Base-by-base conservation (phyloP, 176 grass and related monocot genomes). In the Musa schizocarpa region DNA sequence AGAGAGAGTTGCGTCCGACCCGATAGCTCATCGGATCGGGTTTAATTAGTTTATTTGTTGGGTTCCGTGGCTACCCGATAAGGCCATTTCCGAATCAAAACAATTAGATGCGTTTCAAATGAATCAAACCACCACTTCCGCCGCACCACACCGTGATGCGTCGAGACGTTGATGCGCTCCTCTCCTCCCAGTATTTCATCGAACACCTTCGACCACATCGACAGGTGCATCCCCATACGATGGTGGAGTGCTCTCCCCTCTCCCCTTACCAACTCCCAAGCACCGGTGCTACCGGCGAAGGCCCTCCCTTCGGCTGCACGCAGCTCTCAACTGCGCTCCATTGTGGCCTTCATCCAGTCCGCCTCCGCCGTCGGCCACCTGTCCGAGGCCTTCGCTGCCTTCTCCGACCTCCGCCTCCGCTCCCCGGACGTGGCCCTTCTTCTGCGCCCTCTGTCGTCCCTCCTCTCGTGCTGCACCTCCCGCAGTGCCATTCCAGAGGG, bases 381-480 rank as follows among this genome's bases (percentile, higher is more conserved):
- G 71, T 83, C 81, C 76, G 80, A 79, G 68, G 81, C 83, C 79
- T 92, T 80, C 72, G 22, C 75, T 66, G 74, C 75, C 78, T 86
- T 82, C 81, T 92, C 75, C 75, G 74, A 77, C 69, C 81, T 71
- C 72, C 83, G 76, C 81, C 74, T 52, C 65, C 57, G 1, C 74
- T 68, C 11, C 66, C 54, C 57, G 75, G 54, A 9, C n/a, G 20
- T 11, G 26, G 52, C 23, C 64, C 64, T 25, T 8, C 78, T 10
- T 79, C 71, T 65, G 11, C 2, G 53, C 49, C 72, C 83, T 13
- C 48, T 92, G 78, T 84, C 81, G 0, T 50, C 65, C 62, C 76
- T 92, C 11, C 81, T 92, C 61, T 71, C 13, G 61, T 81, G 75
- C 67, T 81, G 75, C 76, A 29, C 89, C 59, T 50, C 61, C 1